A percentile compares a stretch with the other conserved stretches of the same genome.
Evolutionary conservation across 75 land plant genomes (phyloP).

Genomic region (Pinus tabuliformis): DNA sequence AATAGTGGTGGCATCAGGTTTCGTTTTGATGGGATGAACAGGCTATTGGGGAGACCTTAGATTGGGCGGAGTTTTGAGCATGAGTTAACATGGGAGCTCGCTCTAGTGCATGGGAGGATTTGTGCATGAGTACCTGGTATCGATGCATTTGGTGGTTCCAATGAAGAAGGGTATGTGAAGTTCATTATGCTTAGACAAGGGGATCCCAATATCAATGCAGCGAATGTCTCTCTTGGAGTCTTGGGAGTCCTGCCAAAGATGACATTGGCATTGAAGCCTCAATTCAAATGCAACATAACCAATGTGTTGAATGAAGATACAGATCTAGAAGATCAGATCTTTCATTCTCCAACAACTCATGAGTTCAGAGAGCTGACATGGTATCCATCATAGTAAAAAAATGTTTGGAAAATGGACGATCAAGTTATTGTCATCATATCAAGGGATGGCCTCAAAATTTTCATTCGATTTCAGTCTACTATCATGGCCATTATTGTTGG

Average conservation of each 20-base stretch:
- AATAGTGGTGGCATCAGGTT: constrained; percentile 27
- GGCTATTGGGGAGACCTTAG: constrained; percentile 74
- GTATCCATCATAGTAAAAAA: constrained; percentile 60
- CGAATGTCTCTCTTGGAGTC: constrained; percentile 62
- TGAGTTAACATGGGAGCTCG: constrained; percentile 81
- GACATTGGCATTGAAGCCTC: constrained; percentile 42
- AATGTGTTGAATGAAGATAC: constrained; percentile 16
- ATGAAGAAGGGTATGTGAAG: constrained; percentile 50
- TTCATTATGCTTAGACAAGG: constrained; percentile 20
- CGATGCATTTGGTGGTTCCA: constrained; percentile 44
- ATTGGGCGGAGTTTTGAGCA: constrained; percentile 55
- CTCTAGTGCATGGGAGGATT: constrained; percentile 59
- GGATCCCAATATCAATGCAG: constrained; percentile 43
- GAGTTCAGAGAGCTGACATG: constrained; percentile 76
- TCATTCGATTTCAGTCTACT: constrained; percentile 42
- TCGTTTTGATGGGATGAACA: constrained; percentile 36
- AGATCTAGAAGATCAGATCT: constrained; percentile 36
- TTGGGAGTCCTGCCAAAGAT: constrained; percentile 73
- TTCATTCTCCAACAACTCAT: constrained; percentile 30
- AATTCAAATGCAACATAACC: constrained; percentile 55
- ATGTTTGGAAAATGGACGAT: constrained; percentile 47
- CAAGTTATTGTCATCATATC: constrained; percentile 31
- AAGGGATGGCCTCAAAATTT: constrained; percentile 48
- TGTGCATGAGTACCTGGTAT: constrained; percentile 57
- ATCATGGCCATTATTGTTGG: no score